Evolutionary conservation across 2,329 filamentous ascomycete genomes (phyloP).

Genomic region (Pseudogymnoascus sp.): DNA sequence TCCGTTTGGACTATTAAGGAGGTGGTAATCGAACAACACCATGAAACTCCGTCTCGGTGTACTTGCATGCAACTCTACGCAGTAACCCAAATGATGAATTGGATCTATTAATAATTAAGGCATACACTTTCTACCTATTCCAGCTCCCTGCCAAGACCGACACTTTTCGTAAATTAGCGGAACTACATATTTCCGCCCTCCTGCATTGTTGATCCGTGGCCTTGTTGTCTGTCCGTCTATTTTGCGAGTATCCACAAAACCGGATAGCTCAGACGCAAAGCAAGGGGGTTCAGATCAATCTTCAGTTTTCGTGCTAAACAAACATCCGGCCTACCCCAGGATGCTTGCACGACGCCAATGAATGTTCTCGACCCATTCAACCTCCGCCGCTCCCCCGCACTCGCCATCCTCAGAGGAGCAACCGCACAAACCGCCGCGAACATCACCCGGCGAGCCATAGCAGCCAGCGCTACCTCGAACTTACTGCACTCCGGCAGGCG

Average conservation of each 20-base stretch:
- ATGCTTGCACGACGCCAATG: conserved; percentile 21
- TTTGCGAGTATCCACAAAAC: conserved; percentile 10
- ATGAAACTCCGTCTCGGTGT: not conserved
- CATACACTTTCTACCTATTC: not conserved
- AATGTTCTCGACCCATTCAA: conserved; percentile 31
- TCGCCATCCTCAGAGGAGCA: conserved; percentile 43
- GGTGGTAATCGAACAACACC: not conserved
- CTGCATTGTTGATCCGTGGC: not conserved
- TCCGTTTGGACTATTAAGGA: not conserved
- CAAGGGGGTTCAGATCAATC: not conserved
- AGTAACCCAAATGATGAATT: not conserved
- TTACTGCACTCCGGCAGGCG: conserved; percentile 35
- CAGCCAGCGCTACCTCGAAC: conserved; percentile 38
- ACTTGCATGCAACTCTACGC: not conserved
- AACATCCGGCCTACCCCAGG: not conserved
- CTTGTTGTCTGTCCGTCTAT: not conserved
- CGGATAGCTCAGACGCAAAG: conserved; percentile 2
- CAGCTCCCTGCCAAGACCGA: not conserved
- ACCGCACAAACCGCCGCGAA: conserved; percentile 37
- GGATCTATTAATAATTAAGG: not conserved
- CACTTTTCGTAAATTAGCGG: not conserved
- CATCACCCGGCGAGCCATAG: conserved; percentile 40
- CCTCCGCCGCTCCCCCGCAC: conserved; percentile 35
- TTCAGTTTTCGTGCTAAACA: not conserved
- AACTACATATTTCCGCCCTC: conserved; percentile 3